phyloP scores from a whole-genome alignment of 1,284 basidiomycete genomes.

The Peniophora sp. region DNA sequence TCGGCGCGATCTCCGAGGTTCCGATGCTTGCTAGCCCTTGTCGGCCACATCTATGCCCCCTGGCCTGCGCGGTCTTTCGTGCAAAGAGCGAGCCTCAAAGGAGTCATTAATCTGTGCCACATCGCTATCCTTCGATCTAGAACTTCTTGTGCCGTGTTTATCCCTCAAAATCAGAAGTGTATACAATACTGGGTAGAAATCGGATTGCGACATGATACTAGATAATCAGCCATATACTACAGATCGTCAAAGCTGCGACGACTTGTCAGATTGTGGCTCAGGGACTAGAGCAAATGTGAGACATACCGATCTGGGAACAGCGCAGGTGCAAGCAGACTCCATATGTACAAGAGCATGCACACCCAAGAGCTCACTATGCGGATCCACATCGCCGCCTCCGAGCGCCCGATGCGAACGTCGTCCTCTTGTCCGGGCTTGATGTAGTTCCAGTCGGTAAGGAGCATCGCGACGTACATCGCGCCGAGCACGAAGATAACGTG shows the following conservation, averaged over 20 bases:
- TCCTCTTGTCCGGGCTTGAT: slow-evolving; percentile 41
- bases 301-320: slow-evolving; percentile 77
- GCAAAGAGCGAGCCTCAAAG: too few relatives aligned
- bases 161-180: too few relatives aligned
- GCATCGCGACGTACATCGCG: slow-evolving; percentile 96
- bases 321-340: slow-evolving; percentile 88
- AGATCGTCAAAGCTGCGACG: slow-evolving; percentile 1
- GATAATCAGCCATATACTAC: not conserved
- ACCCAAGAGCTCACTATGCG: slow-evolving; percentile 93
- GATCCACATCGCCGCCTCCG: slow-evolving; percentile 99
- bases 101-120: too few relatives aligned
- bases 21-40: too few relatives aligned
- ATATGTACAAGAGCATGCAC: slow-evolving; percentile 83
- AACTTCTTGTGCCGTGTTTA: too few relatives aligned
- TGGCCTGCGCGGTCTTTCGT: too few relatives aligned
- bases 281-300: not conserved
- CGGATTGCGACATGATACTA: not conserved
- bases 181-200: too few relatives aligned
- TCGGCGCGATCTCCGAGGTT: too few relatives aligned
- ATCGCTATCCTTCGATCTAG: too few relatives aligned
- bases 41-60: too few relatives aligned
- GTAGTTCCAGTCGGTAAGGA: slow-evolving; percentile 97
- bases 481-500: slow-evolving; percentile 96
- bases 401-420: slow-evolving; percentile 92
- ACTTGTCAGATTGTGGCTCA: not conserved